These are phyloP conservation scores for Dactylellina drechsleri DNA, from an alignment of 2,329 filamentous ascomycete genomes.

Conservation along the genomic window DNA sequence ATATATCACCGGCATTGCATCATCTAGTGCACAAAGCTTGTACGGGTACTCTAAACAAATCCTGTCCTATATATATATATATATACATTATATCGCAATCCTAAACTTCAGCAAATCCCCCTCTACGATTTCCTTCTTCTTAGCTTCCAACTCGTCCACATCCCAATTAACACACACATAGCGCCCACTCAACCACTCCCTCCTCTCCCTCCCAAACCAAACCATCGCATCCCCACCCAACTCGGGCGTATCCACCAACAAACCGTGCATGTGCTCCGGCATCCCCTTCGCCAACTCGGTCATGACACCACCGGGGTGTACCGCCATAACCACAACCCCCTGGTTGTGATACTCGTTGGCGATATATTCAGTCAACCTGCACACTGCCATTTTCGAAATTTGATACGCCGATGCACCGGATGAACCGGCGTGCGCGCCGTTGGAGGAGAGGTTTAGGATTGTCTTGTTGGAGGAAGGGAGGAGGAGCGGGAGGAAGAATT, in stretches of 20 bases:
- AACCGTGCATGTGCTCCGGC: slow-evolving; percentile 58
- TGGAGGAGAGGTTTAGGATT: slow-evolving; percentile 63
- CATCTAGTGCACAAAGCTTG: too few relatives aligned
- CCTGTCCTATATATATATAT: too few relatives aligned
- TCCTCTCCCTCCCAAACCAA: slow-evolving; percentile 46
- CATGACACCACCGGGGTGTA: slow-evolving; percentile 65
- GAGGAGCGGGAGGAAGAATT: slow-evolving; percentile 53
- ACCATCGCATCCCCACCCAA: slow-evolving; percentile 48
- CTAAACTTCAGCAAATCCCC: slow-evolving; percentile 40
- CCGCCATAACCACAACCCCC: slow-evolving; percentile 62
- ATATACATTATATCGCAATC: slow-evolving; percentile 3
- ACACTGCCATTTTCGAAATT: slow-evolving; percentile 64
- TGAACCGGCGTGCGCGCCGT: slow-evolving; percentile 61
- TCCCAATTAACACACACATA: slow-evolving; percentile 35
- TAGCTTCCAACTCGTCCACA: slow-evolving; percentile 40
- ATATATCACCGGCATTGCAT: too few relatives aligned
- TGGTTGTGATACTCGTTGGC: slow-evolving; percentile 63
- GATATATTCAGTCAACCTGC: slow-evolving; percentile 64
- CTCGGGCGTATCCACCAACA: slow-evolving; percentile 35
- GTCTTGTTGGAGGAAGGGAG: slow-evolving; percentile 20
- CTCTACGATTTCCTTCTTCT: slow-evolving; percentile 52
- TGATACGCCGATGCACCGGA: slow-evolving; percentile 64
- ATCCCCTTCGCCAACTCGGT: slow-evolving; percentile 63
- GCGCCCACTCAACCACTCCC: slow-evolving; percentile 49
- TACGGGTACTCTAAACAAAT: too few relatives aligned